Evolutionary conservation across 2,329 filamentous ascomycete species (phyloP), one percentile per base, ranked within the genome.

Genomic region (Sclerotinia spermophila): DNA sequence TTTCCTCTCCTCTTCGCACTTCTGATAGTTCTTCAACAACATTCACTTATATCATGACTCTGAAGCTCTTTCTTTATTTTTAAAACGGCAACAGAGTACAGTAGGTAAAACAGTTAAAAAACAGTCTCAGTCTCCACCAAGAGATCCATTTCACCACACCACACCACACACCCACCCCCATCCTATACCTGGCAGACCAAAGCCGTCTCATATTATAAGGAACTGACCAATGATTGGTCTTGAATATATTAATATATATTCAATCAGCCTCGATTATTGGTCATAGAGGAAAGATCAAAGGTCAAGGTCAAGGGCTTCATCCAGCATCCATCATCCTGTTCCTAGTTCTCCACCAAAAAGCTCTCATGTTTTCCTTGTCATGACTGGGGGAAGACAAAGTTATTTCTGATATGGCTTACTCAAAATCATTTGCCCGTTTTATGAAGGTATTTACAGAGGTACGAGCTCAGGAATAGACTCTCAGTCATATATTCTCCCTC

Each of bases 341-440:
- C 40, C 60, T 45, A 42, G 59, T 45, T 33, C 40, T 64, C 60
- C 60, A 64, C 60, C 60, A 62, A 15, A 60, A 30, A 48, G 19
- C 30, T 33, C 42, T 48, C 24, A 27, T 15, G 1, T 30, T 35
- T 48, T 35, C 60, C 60, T 15, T 48, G 60, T 64, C 60, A 7
- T 19, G 15, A 35, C 42, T 42, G 30, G 42, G 42, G 24, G n/a
- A 35, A 62, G 40, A 44, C 55, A 58, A 58, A 30, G 35, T 3
- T n/a, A n/a, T 51, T 13, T 27, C 51, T n/a, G 17, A 55, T 21
- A 33, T 33, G 55, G 33, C 33, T 58, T n/a, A 24, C n/a, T 30
- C 33, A 38, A 35, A 38, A 58, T 17, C 21, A 58, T 58, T 33
- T 38, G 33, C 21, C 33, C 56, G 40, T 45, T 44, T 44, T 33